A percentile compares a stretch with the other conserved stretches of the same genome.
phyloP scores from a whole-genome alignment of 257 asterid genomes.

The Jacaranda mimosifolia region DNA sequence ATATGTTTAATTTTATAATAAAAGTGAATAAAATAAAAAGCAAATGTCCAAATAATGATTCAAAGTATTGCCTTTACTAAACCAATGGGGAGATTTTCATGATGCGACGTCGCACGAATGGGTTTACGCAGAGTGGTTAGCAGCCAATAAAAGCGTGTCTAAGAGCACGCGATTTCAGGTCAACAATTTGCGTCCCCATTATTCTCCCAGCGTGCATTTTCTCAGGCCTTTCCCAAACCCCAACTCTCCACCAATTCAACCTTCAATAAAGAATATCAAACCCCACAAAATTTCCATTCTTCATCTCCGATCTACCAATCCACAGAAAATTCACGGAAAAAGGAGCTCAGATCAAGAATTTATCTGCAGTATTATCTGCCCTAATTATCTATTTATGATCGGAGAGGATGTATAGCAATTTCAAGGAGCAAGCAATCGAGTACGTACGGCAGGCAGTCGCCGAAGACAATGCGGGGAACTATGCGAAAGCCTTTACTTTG shows the following conservation, averaged over 20 bases:
- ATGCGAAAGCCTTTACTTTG: constrained; percentile 91
- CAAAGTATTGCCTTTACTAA: no score
- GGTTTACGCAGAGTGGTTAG: neutral
- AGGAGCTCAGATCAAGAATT: constrained; percentile 22
- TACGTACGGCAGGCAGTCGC: constrained; percentile 91
- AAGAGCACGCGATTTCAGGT: constrained; percentile 29
- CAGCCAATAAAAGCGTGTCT: constrained; percentile 23
- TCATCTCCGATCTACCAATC: constrained; percentile 27
- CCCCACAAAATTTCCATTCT: constrained; percentile 19
- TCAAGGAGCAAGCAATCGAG: constrained; percentile 98
- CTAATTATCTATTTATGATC: constrained; percentile 41
- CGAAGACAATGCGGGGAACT: constrained; percentile 94
- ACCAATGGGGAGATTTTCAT: no score
- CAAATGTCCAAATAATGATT: no score
- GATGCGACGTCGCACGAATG: no score
- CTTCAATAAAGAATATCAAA: constrained; percentile 22
- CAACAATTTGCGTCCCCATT: constrained; percentile 27
- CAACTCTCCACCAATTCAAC: constrained; percentile 29
- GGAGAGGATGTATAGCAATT: constrained; percentile 87
- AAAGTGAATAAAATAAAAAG: no score
- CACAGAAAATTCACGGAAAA: neutral
- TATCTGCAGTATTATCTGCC: neutral
- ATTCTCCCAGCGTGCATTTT: constrained; percentile 27
- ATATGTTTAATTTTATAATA: no score
- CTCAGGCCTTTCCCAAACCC: constrained; percentile 35